Percentiles rank a stretch among this genome's conserved stretches.
phyloP scores from a whole-genome alignment of 225 moss, liverwort and hornwort species.

The Straminergon stramineum region DNA sequence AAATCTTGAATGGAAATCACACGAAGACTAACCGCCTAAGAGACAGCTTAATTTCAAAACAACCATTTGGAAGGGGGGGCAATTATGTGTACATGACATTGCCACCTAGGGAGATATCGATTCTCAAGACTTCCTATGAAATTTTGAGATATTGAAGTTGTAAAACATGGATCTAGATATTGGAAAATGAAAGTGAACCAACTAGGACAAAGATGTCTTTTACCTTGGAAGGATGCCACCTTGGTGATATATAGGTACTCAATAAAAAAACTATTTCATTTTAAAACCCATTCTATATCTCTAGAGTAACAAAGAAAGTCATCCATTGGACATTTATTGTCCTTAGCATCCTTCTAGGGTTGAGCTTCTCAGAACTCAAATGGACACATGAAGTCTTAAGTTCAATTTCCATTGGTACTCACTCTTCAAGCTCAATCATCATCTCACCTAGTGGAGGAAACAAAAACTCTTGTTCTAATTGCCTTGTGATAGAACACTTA shows the following conservation, averaged over 20 bases:
- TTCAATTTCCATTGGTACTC: too few relatives aligned
- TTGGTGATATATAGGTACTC: neutral
- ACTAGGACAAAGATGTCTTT: neutral
- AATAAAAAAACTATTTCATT: neutral
- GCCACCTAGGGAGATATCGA: rapidly evolving
- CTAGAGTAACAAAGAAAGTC: neutral
- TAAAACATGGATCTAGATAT: rapidly evolving
- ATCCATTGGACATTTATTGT: rapidly evolving
- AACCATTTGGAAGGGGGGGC: rapidly evolving
- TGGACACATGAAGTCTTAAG: rapidly evolving
- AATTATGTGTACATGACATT: neutral
- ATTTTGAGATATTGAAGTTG: too few relatives aligned
- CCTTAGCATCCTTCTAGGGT: rapidly evolving
- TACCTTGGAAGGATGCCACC: rapidly evolving
- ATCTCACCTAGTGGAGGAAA: rapidly evolving
- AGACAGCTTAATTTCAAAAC: neutral
- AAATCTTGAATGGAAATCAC: neutral
- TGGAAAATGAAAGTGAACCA: neutral
- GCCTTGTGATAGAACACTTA: rapidly evolving
- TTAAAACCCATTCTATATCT: neutral
- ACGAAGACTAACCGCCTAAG: neutral
- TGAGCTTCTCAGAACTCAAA: rapidly evolving
- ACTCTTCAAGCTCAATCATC: neutral
- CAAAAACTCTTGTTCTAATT: neutral
- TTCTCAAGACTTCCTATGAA: rapidly evolving